These are phyloP conservation scores for Rhizopogon rudus DNA, from an alignment of 768 basidiomycete genomes.

Conservation along the genomic window DNA sequence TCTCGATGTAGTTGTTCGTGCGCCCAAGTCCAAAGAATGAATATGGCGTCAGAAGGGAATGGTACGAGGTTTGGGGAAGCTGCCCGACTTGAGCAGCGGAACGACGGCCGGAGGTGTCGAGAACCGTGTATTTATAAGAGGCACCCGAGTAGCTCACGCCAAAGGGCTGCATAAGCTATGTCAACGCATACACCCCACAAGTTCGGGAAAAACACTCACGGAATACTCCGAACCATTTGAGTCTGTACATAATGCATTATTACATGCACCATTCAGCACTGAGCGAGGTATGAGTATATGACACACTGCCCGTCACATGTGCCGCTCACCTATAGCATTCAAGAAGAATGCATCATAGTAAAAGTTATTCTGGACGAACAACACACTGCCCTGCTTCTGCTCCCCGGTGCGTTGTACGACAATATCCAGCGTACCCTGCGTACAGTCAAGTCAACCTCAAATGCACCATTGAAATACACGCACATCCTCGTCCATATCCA, in stretches of 20 bases:
- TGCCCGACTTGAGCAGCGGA: slow-evolving; percentile 94
- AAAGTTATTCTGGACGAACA: slow-evolving; percentile 94
- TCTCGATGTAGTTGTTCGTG: slow-evolving; percentile 99
- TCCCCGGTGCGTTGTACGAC: slow-evolving; percentile 80
- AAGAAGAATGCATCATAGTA: slow-evolving; percentile 99
- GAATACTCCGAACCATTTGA: slow-evolving; percentile 66
- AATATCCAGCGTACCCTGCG: slow-evolving; percentile 86
- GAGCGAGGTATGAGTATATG: slow-evolving; percentile 3
- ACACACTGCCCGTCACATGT: background rate
- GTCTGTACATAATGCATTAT: slow-evolving; percentile 70
- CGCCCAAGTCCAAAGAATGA: slow-evolving; percentile 95
- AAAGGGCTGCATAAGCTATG: slow-evolving; percentile 56
- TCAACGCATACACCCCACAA: slow-evolving; percentile 3
- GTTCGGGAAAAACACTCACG: slow-evolving; percentile 40
- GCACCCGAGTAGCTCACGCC: slow-evolving; percentile 94
- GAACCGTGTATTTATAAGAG: slow-evolving; percentile 94
- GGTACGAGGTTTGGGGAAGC: slow-evolving; percentile 89
- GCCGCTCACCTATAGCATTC: slow-evolving; percentile 79
- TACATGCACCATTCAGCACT: slow-evolving; percentile 94
- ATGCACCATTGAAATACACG: slow-evolving; percentile 23
- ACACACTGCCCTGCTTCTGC: slow-evolving; percentile 54
- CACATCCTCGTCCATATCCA: slow-evolving; percentile 97
- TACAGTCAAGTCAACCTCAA: background rate
- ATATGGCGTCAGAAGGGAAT: slow-evolving; percentile 86
- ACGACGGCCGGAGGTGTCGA: slow-evolving; percentile 84